Evolutionary conservation across 495 filamentous ascomycete genomes (phyloP), one percentile per base, ranked within the genome.

Genomic region (Aspergillus asperescens): DNA sequence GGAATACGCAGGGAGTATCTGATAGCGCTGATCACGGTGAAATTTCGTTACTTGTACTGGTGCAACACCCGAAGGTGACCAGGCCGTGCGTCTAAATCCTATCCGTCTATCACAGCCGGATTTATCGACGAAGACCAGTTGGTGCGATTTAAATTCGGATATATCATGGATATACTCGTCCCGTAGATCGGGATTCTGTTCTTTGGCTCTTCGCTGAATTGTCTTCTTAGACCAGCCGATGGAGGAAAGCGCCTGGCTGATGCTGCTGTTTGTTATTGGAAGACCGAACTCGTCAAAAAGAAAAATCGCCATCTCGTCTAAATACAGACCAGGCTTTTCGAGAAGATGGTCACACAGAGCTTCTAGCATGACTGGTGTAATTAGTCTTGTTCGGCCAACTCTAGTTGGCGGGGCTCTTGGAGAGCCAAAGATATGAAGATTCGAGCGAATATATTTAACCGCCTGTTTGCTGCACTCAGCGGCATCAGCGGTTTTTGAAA

Each of bases 1-100:
- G 44, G 62, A 59, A 62, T 73, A 76, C 13, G 66, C 66, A 25
- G 62, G 67, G 34, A 74, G 52, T 23, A 75, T 75, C 45, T 73
- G 60, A 51, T 68, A 64, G 29, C 62, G 43, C 49, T 68, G 24
- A 15, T 61, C 58, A 20, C 62, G 62, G 23, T 51, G 25, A 25
- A 51, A 51, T 31, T 40, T 19, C 8, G 48, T 3, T 5, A 27
- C 28, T 19, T 51, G 37, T 6, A 13, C 13, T 22, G 38, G 34
- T 28, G 23, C 27, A 8, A 32, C 23, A 0, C 48, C 24, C n/a
- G n/a, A n/a, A 0, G 24, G 37, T 22, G 48, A 51, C 48, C 48
- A 40, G 1, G 37, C 48, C 5, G 48, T 42, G 9, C 48, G 5
- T 32, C 48, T 0, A 51, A 42, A 31, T 1, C 48, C 48, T 51